Base-by-base conservation (phyloP, 495 filamentous ascomycete species). In the Xylona heveae region DNA sequence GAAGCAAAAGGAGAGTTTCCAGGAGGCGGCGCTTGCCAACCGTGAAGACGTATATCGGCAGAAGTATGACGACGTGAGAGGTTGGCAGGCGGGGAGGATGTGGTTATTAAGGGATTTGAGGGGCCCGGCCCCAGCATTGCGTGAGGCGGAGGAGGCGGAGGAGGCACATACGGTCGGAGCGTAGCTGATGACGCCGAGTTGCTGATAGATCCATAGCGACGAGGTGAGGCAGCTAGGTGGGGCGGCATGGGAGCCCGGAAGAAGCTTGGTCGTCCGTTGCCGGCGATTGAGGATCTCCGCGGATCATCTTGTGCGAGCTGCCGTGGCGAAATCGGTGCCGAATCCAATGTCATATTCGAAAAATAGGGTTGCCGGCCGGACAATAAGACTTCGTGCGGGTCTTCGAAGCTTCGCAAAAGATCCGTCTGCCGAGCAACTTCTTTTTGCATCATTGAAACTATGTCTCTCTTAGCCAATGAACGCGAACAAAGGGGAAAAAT, bases 31-130 rank as follows among this genome's bases (percentile, higher is more conserved):
- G 68, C 62, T 41, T 76, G 71, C 88, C 88, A 94, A 31, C 80
- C 79, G 41, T 78, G 76, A 7, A 78, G 70, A 19, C 88, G 78
- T 41, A 97, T 95, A 43, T 97, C 88, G 33, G 88, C 88, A 29
- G 85, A 88, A 1, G 88, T 97, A 51, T 97, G 88, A 26, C 88
- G 71, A 14, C 88, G 73, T 19, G 73, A 64, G 21, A 94, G 58
- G 42, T 72, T 77, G 31, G 70, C 66, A 7, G 78, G 75, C 16
- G 79, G 78, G 17, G 81, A 74, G 19, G 78, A 66, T 13, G 76
- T 71, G 31, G 64, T 62, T 1, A 81, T 67, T 26, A 92, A 59
- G 29, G 81, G 80, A 48, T 90, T 81, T 23, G n/a, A n/a, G n/a
- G n/a, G n/a, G n/a, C n/a, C n/a, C n/a, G n/a, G n/a, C n/a, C n/a